These are phyloP conservation scores for Myrmaecium sp. DNA, from an alignment of 2,329 filamentous ascomycete species.

Conservation along the genomic window DNA sequence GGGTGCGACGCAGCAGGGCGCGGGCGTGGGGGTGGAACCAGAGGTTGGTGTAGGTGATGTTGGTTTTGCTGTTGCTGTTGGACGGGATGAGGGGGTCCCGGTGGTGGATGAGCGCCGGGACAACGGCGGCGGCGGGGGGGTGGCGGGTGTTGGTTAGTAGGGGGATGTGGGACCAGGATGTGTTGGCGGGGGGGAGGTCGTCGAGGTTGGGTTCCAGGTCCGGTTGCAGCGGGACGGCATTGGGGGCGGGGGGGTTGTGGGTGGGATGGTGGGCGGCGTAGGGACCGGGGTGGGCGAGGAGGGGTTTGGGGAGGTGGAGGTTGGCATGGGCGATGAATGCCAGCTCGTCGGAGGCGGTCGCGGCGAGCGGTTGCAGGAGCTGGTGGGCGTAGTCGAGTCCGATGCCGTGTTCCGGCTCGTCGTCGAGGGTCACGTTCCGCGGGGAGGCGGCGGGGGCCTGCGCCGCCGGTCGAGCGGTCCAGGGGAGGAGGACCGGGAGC, in stretches of 20 bases:
- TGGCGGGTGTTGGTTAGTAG: slow-evolving; percentile 30
- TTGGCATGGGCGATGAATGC: slow-evolving; percentile 13
- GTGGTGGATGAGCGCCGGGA: slow-evolving; percentile 6
- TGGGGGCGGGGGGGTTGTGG: slow-evolving; percentile 13
- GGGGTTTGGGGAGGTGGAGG: slow-evolving; percentile 17
- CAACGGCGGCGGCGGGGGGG: not conserved
- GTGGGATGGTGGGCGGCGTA: slow-evolving; percentile 17
- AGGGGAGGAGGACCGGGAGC: slow-evolving; percentile 6
- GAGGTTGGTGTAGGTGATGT: slow-evolving; percentile 26
- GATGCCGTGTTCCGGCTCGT: not conserved
- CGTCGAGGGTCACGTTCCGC: slow-evolving; percentile 10
- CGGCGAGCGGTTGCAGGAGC: slow-evolving; percentile 13
- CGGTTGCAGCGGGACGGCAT: slow-evolving; percentile 22
- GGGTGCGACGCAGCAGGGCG: slow-evolving; percentile 31
- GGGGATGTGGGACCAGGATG: slow-evolving; percentile 25
- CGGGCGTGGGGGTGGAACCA: slow-evolving; percentile 33
- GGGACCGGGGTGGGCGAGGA: slow-evolving; percentile 15
- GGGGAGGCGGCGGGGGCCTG: slow-evolving; percentile 13
- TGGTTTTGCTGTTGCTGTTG: slow-evolving; percentile 8
- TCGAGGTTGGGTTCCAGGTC: slow-evolving; percentile 20
- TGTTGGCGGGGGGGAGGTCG: slow-evolving; percentile 21
- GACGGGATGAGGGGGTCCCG: slow-evolving; percentile 14
- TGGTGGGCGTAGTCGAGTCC: not conserved
- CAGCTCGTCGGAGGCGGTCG: slow-evolving; percentile 13
- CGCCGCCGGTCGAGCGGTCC: too few species aligned